phyloP scores from a whole-genome alignment of 2,329 filamentous ascomycete species.

The Aspergillus intermedius region DNA sequence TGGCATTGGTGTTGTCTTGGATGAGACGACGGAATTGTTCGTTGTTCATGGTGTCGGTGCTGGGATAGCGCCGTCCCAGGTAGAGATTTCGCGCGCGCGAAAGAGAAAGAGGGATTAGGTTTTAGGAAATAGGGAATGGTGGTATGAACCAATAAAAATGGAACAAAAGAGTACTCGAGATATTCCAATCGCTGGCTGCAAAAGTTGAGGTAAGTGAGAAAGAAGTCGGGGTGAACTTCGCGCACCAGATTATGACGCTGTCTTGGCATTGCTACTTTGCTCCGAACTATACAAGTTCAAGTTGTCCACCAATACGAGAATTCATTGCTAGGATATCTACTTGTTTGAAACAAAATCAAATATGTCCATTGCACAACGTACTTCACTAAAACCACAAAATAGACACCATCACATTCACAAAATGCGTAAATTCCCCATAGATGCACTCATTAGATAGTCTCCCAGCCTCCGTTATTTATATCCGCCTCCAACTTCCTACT shows the following conservation, averaged over 20 bases:
- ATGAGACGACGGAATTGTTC: constrained; percentile 83
- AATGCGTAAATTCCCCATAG: background rate
- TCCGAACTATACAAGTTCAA: too few relatives aligned
- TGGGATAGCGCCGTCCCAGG: background rate
- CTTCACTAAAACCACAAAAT: background rate
- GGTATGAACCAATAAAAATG: too few relatives aligned
- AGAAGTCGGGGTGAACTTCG: background rate
- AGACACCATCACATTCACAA: background rate
- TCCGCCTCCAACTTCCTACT: constrained; percentile 86
- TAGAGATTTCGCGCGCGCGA: too few relatives aligned
- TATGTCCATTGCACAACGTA: background rate
- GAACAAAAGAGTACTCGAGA: too few relatives aligned
- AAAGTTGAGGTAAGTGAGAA: background rate
- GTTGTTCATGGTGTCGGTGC: constrained; percentile 69
- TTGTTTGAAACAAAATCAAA: constrained; percentile 1
- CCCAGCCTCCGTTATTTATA: constrained; percentile 96
- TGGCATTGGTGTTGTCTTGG: constrained; percentile 42
- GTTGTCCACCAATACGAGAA: background rate
- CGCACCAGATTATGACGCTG: background rate
- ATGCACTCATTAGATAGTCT: constrained; percentile 48
- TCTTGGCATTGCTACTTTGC: constrained; percentile 14
- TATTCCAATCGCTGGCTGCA: background rate
- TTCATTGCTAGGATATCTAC: constrained; percentile 1
- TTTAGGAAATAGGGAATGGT: too few relatives aligned
- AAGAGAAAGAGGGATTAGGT: too few relatives aligned